These are phyloP conservation scores for Hypocrella siamensis DNA, from an alignment of 2,329 filamentous ascomycete genomes.

Conservation along the genomic window DNA sequence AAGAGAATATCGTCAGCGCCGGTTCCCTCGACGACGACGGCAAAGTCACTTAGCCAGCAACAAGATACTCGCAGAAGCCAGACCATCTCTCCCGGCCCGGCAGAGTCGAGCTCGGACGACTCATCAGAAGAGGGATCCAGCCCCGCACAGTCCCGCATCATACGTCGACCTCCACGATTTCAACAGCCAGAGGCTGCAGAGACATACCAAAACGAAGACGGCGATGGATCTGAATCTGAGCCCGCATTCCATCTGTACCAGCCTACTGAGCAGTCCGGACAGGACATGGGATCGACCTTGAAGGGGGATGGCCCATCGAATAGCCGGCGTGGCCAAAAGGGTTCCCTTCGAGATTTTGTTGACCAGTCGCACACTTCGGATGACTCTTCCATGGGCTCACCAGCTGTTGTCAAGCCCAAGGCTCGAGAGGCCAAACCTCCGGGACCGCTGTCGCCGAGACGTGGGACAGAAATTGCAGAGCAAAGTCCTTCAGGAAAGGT, in stretches of 20 bases:
- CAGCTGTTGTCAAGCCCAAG: constrained; percentile 17
- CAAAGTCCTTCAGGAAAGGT: constrained; percentile 35
- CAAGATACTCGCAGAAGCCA: constrained; percentile 8
- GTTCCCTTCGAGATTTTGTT: constrained; percentile 17
- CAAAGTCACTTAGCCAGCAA: constrained; percentile 10
- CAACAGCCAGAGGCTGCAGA: constrained; percentile 20
- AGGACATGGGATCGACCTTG: constrained; percentile 37
- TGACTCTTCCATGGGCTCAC: constrained; percentile 42
- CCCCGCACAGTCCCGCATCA: constrained; percentile 42
- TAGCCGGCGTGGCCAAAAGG: constrained; percentile 13
- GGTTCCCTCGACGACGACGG: constrained; percentile 12
- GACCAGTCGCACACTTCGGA: constrained; percentile 43
- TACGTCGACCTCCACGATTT: constrained; percentile 41
- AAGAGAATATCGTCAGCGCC: constrained; percentile 29
- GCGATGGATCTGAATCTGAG: constrained; percentile 39
- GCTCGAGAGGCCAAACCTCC: constrained; percentile 17
- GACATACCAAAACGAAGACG: constrained; percentile 31
- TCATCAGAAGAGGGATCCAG: constrained; percentile 34
- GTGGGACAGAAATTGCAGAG: constrained; percentile 40
- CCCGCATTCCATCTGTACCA: constrained; percentile 38
- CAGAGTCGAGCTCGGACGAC: constrained; percentile 20
- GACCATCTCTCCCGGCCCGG: constrained; percentile 17
- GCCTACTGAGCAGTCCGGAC: constrained; percentile 18
- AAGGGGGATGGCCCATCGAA: constrained; percentile 25
- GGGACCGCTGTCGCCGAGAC: constrained; percentile 40